Evolutionary conservation across 129 eudicot genomes (phyloP).

Genomic region (Helichrysum umbraculigerum): DNA sequence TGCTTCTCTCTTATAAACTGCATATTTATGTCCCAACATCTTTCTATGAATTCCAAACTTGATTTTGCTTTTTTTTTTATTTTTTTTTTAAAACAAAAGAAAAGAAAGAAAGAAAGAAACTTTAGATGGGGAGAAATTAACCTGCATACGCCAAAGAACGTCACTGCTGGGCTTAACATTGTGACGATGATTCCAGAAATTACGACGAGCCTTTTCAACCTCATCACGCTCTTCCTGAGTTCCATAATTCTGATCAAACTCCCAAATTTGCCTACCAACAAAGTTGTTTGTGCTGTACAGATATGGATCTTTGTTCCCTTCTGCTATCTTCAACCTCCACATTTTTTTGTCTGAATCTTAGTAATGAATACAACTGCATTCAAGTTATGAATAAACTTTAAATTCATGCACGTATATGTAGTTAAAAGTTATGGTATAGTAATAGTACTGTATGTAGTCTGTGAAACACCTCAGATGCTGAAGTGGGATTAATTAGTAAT

Average conservation of each 20-base stretch:
- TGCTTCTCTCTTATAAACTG: constrained; percentile 64
- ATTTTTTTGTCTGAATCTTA: constrained; percentile 12
- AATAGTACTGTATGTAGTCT: too few relatives aligned
- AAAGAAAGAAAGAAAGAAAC: background rate
- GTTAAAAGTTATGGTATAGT: too few relatives aligned
- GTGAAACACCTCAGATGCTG: too few relatives aligned
- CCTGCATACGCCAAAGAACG: constrained; percentile 55
- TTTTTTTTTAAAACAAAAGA: too few relatives aligned
- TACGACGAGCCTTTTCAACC: constrained; percentile 45
- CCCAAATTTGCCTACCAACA: constrained; percentile 55
- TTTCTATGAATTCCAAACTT: background rate
- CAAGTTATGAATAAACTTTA: too few relatives aligned
- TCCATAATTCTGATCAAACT: constrained; percentile 46
- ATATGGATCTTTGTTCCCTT: constrained; percentile 40
- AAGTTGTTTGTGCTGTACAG: constrained; percentile 44
- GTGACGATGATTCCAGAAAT: constrained; percentile 42
- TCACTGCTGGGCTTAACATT: constrained; percentile 44
- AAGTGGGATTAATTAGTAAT: too few relatives aligned
- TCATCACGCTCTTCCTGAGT: constrained; percentile 42
- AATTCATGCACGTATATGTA: too few relatives aligned
- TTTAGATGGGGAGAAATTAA: background rate
- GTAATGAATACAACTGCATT: too few relatives aligned
- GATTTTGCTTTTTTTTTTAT: too few relatives aligned
- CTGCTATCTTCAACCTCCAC: constrained; percentile 60
- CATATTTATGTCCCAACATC: constrained; percentile 4